Evolutionary conservation across 2,329 filamentous ascomycete genomes (phyloP), one percentile per base, ranked within the genome.

Genomic region (Orbilia ellipsospora): DNA sequence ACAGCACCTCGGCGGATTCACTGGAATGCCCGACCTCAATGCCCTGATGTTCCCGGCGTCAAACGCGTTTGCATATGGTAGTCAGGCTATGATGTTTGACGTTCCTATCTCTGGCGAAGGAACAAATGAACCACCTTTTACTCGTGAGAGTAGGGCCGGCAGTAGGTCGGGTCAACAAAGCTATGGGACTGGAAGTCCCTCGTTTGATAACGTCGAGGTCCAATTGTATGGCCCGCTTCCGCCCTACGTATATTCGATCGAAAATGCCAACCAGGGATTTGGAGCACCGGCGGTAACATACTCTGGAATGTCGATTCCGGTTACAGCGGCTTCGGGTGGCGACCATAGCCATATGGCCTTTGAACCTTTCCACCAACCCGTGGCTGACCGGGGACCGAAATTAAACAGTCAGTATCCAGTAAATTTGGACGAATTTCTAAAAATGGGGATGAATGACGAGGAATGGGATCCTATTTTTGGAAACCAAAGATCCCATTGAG

Each of bases 31-130:
- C 77, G 91, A 92, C 80, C 86, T 94, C 5, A 90, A 90, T 72
- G 88, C 89, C 2, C 88, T 94, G 83, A 93, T 94, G 90, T 94
- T 94, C 80, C 90, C 91, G 0, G 90, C 90, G 0, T 87, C 88
- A 40, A 91, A 94, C 79, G 91, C 92, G 0, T 90, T 94, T 77
- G 90, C 90, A 0, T 95, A 94, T 0, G 72, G 72, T 0, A 92
- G 90, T 79, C 90, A 92, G 78, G 89, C 90, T 0, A 88, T 90
- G 84, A 89, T 90, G 83, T 85, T 65, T 40, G 73, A 65, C 23
- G 69, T 63, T 44, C 66, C 59, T 12, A 23, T 64, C 40, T 16
- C 51, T n/a, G 18, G 59, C 4, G 62, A 61, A 26, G 65, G 36
- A n/a, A 36, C 57, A 31, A 54, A 48, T 28, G 56, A 66, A 15